Base-by-base conservation (phyloP, 2,329 filamentous ascomycete species). In the Zopfia rhizophila region DNA sequence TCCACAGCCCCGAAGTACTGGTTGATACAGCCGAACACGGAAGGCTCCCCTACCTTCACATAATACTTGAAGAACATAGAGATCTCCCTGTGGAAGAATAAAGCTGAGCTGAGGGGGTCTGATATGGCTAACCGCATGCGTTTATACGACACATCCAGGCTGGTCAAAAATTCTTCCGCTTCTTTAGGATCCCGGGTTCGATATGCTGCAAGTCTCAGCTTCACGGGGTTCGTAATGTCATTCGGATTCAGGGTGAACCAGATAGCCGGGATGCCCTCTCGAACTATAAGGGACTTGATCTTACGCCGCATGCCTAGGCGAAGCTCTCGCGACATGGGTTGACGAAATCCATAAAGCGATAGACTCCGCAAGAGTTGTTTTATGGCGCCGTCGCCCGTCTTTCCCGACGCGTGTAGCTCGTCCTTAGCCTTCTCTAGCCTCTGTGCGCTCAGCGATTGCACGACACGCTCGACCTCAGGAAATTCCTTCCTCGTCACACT, bases 161-260 rank as follows among this genome's bases (percentile, higher is more conserved):
- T 28, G 3, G 37, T 31, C 4, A 28, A 24, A 16, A 37, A 37
- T 5, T 22, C 37, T 31, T 5, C n/a, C n/a, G n/a, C n/a, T n/a
- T n/a, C n/a, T n/a, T n/a, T n/a, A n/a, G n/a, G n/a, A n/a, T 39
- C 16, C 17, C 37, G 37, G 5, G 37, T 39, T 27, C 24, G 37
- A 17, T 39, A 39, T 30, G 37, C 37, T 17, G 37, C 37, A 22
- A 29, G 37, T 28, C 37, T 39, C 18, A 39, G 23, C 37, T 39
- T 39, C 22, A 42, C 31, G 4, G 39, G 39, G 23, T 42, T 42
- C 13, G 39, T 42, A 22, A 42, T 42, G 21, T 42, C 39, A 19
- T 42, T 42, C n/a, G 37, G 37, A 39, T 39, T 39, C 7, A 39
- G 37, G 11, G 37, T 39, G 16, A 39, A 39, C 37, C 37, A 39